Percentiles rank a stretch among this genome's conserved stretches.
phyloP scores from a whole-genome alignment of 148 eudicot species.

The Rhododendron griersonianum region DNA sequence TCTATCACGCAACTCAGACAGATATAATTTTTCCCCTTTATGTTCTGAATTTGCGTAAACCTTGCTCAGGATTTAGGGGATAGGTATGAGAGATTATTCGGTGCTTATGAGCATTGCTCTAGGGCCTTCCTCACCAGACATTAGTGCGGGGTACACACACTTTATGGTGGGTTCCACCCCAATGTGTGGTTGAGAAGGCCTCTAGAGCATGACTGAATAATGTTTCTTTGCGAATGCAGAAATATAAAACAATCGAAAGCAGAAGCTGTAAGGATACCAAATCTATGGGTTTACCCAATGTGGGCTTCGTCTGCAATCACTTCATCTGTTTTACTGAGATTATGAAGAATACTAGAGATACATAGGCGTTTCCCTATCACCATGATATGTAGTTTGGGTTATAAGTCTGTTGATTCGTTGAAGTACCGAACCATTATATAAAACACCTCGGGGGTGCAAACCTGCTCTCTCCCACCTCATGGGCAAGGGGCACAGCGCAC shows the following conservation, averaged over 20 bases:
- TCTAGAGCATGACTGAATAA: background rate
- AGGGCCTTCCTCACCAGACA: background rate
- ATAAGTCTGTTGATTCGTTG: background rate
- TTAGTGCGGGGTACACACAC: background rate
- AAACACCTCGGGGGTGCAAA: background rate
- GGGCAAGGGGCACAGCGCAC: background rate
- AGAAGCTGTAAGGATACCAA: background rate
- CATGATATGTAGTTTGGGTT: background rate
- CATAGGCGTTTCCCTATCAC: background rate
- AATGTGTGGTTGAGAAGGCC: background rate
- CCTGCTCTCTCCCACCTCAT: background rate
- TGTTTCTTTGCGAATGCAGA: background rate
- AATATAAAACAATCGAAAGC: background rate
- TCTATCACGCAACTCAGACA: background rate
- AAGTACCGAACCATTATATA: background rate
- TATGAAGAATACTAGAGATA: background rate
- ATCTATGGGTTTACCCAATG: background rate
- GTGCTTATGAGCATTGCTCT: background rate
- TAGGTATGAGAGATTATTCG: background rate
- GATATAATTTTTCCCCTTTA: background rate
- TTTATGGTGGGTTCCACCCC: background rate
- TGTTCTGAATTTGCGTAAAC: background rate
- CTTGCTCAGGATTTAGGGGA: background rate
- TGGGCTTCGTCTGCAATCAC: background rate
- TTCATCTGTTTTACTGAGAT: background rate